phyloP scores from a whole-genome alignment of 1,284 basidiomycete genomes.

The Lentinula novae-zelandiae region DNA sequence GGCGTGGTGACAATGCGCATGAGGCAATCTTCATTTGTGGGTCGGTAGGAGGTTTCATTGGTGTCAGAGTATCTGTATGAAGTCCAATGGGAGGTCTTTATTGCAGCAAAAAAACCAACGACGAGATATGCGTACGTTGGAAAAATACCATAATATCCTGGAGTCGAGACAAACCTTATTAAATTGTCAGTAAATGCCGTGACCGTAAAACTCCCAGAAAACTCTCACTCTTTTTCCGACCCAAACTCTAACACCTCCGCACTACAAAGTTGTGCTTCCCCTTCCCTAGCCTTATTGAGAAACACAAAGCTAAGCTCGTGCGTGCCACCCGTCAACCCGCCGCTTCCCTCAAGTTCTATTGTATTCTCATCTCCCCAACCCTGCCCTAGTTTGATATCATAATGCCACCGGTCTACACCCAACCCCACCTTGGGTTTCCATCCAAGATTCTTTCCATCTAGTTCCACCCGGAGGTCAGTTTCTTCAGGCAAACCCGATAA shows the following conservation, averaged over 20 bases:
- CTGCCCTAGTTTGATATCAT: constrained; percentile 47
- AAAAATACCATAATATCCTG: constrained; percentile 67
- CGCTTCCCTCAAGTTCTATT: not conserved
- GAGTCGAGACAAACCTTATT: constrained; percentile 57
- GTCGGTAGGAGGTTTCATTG: constrained; percentile 65
- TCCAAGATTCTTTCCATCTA: constrained; percentile 57
- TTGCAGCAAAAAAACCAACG: too few species aligned
- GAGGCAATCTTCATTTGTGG: constrained; percentile 81
- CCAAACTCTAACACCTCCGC: constrained; percentile 79
- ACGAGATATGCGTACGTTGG: constrained; percentile 52
- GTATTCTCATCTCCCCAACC: constrained; percentile 25
- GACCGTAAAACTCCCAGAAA: not conserved
- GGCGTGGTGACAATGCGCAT: constrained; percentile 74
- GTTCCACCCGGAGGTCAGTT: constrained; percentile 51
- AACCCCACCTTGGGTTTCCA: constrained; percentile 58
- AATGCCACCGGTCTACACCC: constrained; percentile 70
- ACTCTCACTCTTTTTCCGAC: constrained; percentile 48
- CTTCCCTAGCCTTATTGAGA: constrained; percentile 44
- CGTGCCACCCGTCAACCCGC: constrained; percentile 32
- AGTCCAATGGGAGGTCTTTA: too few species aligned
- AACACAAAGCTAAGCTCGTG: constrained; percentile 61
- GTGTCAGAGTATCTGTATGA: constrained; percentile 48
- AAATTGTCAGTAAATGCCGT: not conserved
- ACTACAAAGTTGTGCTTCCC: constrained; percentile 70
- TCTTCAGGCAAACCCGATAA: constrained; percentile 68